Evolutionary conservation across 2,329 filamentous ascomycete species (phyloP), one percentile per base, ranked within the genome.

Genomic region (Fusarium newnesense): DNA sequence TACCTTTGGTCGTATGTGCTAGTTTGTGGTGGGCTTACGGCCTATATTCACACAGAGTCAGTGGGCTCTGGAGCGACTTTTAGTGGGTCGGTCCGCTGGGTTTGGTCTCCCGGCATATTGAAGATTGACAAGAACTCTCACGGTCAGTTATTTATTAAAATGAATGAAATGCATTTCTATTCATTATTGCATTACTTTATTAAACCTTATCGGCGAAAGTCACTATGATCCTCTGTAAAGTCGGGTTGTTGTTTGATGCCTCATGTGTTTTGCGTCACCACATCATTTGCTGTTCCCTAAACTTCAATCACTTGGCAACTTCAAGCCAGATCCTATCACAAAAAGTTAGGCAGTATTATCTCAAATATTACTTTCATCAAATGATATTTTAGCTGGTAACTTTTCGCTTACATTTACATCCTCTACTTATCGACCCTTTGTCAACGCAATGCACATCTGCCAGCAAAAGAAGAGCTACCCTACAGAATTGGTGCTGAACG

Each of bases 11-110:
- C 37, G 52, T 56, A 56, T 56, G 52, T 56, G 28, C 16, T 43
- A 4, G 8, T 6, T 0, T 1, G 2, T 0, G 2, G 10, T 10
- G 6, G 11, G 0, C 2, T 56, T 43, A 13, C 7, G 16, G 11
- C 2, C 21, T 56, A 56, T 56, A 32, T 2, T 2, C 11, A 32
- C 4, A 8, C 4, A 3, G 2, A 3, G 0, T 11, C 2, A 2
- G 7, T 26, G 12, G 11, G 9, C 1, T 28, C 19, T n/a, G 3
- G 0, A 18, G 7, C 5, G 26, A 1, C 1, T 0, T 18, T 40
- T 1, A 21, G 32, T 52, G 16, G 18, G n/a, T 34, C n/a, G 1
- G 21, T 6, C 3, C 19, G 16, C 11, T 7, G 11, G 10, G 1
- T 16, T 11, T 5, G 9, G 21, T 49, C 26, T 15, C 36, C 4